These are phyloP conservation scores for Candida xyloterini DNA, from an alignment of 805 yeast species.

Conservation along the genomic window DNA sequence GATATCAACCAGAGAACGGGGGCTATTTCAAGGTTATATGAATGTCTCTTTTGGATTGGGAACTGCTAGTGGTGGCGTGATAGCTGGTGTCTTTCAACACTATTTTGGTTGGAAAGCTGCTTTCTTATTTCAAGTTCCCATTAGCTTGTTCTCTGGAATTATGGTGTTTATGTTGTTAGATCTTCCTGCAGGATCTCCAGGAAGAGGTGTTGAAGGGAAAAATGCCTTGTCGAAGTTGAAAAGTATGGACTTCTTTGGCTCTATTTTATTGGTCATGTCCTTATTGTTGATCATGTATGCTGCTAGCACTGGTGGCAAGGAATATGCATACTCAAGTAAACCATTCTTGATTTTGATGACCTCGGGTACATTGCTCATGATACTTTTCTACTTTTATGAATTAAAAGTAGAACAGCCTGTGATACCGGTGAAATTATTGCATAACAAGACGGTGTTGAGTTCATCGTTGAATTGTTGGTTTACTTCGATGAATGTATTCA, in stretches of 20 bases:
- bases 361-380: slow-evolving; percentile 34
- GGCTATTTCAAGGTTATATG: slow-evolving; percentile 78
- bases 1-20: slow-evolving; percentile 73
- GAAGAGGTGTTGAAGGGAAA: slow-evolving; percentile 48
- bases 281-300: slow-evolving; percentile 59
- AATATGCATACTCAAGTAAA: slow-evolving; percentile 44
- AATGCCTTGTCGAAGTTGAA: slow-evolving; percentile 45
- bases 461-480: slow-evolving; percentile 71
- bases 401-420: slow-evolving; percentile 54
- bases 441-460: slow-evolving; percentile 57
- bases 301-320: slow-evolving; percentile 64
- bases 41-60: slow-evolving; percentile 78
- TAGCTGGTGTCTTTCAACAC: slow-evolving; percentile 56
- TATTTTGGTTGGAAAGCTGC: slow-evolving; percentile 66
- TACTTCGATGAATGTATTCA: slow-evolving; percentile 62
- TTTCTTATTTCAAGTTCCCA: slow-evolving; percentile 52
- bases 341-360: slow-evolving; percentile 36
- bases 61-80: slow-evolving; percentile 65
- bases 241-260: slow-evolving; percentile 67
- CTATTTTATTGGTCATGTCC: slow-evolving; percentile 54
- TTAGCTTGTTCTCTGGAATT: slow-evolving; percentile 41
- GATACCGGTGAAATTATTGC: slow-evolving; percentile 58
- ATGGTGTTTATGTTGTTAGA: slow-evolving; percentile 38
- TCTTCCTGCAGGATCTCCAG: slow-evolving; percentile 45
- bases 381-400: slow-evolving; percentile 51